Evolutionary conservation across 176 grass and related monocot species (phyloP).

Genomic region (Carex pumila): DNA sequence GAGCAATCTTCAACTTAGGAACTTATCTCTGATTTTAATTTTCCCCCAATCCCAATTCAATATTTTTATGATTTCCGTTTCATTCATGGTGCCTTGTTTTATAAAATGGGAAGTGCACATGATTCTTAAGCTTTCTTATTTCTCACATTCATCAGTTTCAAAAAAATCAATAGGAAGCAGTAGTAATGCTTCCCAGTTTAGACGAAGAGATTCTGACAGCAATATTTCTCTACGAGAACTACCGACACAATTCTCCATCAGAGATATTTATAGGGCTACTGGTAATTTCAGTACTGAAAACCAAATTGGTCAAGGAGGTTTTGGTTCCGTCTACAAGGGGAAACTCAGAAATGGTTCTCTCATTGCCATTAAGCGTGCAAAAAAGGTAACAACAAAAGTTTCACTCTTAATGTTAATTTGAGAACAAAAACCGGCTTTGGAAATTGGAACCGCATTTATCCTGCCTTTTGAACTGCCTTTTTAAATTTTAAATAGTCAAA

Average conservation of each 20-base stretch:
- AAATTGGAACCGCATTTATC: neutral
- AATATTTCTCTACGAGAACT: constrained; percentile 30
- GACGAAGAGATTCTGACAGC: constrained; percentile 5
- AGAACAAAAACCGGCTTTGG: neutral
- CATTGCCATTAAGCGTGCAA: constrained; percentile 71
- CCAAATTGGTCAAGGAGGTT: constrained; percentile 81
- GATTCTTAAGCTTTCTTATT: neutral
- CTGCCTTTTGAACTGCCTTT: neutral
- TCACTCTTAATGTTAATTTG: neutral
- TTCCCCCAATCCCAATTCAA: neutral
- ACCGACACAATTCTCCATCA: constrained; percentile 38
- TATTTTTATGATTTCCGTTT: neutral
- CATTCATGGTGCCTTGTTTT: neutral
- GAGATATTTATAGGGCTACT: constrained; percentile 62
- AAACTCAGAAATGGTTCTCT: constrained; percentile 74
- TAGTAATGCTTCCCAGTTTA: constrained; percentile 39
- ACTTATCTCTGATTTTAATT: constrained; percentile 1
- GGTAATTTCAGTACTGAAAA: constrained; percentile 64
- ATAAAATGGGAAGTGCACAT: neutral
- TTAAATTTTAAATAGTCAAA: too few relatives aligned
- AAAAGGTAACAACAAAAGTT: constrained; percentile 51
- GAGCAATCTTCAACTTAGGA: neutral
- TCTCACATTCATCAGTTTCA: constrained; percentile 32
- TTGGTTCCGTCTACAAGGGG: constrained; percentile 72
- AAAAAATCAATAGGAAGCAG: constrained; percentile 57